phyloP scores from a whole-genome alignment of 768 basidiomycete species.

The Antrodiella citrinella region DNA sequence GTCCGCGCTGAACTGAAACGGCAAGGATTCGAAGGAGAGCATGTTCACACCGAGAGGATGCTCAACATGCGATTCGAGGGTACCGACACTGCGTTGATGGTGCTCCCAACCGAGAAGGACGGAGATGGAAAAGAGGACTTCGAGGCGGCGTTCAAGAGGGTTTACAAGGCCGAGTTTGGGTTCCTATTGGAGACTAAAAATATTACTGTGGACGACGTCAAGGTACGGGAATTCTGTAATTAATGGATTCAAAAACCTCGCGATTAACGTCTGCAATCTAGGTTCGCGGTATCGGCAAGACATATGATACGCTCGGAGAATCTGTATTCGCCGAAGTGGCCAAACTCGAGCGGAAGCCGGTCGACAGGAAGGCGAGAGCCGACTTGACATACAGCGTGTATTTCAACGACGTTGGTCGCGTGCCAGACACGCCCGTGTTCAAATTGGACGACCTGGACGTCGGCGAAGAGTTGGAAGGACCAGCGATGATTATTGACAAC shows the following conservation, averaged over 20 bases:
- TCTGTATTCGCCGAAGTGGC: constrained; percentile 74
- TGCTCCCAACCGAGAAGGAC: constrained; percentile 44
- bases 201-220: constrained; percentile 87
- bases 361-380: constrained; percentile 31
- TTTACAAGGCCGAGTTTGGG: constrained; percentile 84
- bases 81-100: constrained; percentile 90
- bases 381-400: constrained; percentile 62
- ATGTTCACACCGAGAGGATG: constrained; percentile 74
- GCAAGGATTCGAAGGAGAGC: constrained; percentile 74
- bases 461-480: constrained; percentile 72
- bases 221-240: constrained; percentile 42
- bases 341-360: constrained; percentile 34
- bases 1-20: constrained; percentile 60
- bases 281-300: constrained; percentile 89
- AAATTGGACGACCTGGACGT: constrained; percentile 53
- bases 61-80: constrained; percentile 92
- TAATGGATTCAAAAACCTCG: too few species aligned
- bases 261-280: too few species aligned
- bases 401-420: constrained; percentile 73
- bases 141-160: constrained; percentile 67
- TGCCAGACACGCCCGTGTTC: constrained; percentile 75
- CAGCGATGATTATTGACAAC: constrained; percentile 91
- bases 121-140: constrained; percentile 64
- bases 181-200: constrained; percentile 81
- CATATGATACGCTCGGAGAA: constrained; percentile 71